Conservation (phyloP, 2,329 filamentous ascomycete genomes). For the Colletotrichum sp. region DNA sequence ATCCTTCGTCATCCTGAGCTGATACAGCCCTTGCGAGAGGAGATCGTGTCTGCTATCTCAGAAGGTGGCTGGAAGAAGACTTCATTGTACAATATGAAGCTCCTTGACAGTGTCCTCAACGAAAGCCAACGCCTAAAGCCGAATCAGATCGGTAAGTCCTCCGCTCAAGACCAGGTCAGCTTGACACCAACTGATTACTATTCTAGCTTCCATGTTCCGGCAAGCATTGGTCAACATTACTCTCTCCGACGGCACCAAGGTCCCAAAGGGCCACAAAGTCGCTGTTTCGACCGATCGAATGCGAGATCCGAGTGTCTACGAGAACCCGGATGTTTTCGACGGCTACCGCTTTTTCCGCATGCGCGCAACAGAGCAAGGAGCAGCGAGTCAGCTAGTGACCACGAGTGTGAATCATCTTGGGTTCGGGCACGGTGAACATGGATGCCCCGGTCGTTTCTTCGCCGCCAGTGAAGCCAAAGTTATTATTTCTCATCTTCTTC, state of each 20-base stretch:
- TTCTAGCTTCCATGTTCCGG: background rate
- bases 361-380: background rate
- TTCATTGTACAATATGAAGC: background rate
- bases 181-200: background rate
- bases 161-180: fast-evolving
- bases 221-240: background rate
- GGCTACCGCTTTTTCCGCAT: slow-evolving; percentile 20
- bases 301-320: slow-evolving; percentile 16
- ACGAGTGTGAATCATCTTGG: slow-evolving; percentile 28
- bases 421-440: slow-evolving; percentile 41
- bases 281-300: slow-evolving; percentile 4
- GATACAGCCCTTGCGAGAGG: background rate
- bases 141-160: background rate
- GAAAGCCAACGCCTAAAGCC: slow-evolving; percentile 28
- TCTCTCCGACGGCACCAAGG: slow-evolving; percentile 20
- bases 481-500: slow-evolving; percentile 22
- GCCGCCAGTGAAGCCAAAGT: slow-evolving; percentile 40
- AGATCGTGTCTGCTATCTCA: background rate
- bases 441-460: slow-evolving; percentile 43
- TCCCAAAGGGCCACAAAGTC: slow-evolving; percentile 23
- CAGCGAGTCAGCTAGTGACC: slow-evolving; percentile 29
- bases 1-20: background rate
- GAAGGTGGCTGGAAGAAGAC: background rate
- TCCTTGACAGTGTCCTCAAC: slow-evolving; percentile 29
- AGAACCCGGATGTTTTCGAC: slow-evolving; percentile 23